Conservation (phyloP, 495 filamentous ascomycete genomes). For the Glarea lozoyensis region DNA sequence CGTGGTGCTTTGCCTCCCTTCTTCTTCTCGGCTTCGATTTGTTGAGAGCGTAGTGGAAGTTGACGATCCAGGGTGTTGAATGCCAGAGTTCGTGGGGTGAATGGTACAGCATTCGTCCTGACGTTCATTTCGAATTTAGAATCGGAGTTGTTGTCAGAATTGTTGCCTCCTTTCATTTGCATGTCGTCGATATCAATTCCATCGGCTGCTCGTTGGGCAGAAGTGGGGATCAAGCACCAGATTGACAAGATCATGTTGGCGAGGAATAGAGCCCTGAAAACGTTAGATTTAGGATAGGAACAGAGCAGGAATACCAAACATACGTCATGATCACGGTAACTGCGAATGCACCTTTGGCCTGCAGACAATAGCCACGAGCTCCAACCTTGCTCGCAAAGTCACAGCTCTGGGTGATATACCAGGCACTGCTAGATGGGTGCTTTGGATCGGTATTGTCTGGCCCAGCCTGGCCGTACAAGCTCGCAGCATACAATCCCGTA, state of each 20-base stretch:
- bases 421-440: slow-evolving; percentile 59
- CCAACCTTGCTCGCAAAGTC: slow-evolving; percentile 44
- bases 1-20: background rate
- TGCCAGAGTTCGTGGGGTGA: slow-evolving; percentile 44
- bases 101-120: slow-evolving; percentile 28
- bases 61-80: slow-evolving; percentile 45
- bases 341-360: slow-evolving; percentile 69
- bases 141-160: slow-evolving; percentile 19
- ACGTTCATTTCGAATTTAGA: slow-evolving; percentile 34
- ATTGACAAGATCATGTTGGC: slow-evolving; percentile 46
- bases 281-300: slow-evolving; percentile 4
- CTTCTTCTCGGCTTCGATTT: too few relatives aligned
- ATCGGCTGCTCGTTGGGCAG: slow-evolving; percentile 18
- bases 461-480: slow-evolving; percentile 65
- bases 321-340: slow-evolving; percentile 64
- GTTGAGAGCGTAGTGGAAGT: slow-evolving; percentile 26
- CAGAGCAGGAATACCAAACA: slow-evolving; percentile 24
- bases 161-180: slow-evolving; percentile 22
- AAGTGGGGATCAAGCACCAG: slow-evolving; percentile 54
- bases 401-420: slow-evolving; percentile 80
- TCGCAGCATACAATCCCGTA: slow-evolving; percentile 55
- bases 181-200: slow-evolving; percentile 29
- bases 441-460: slow-evolving; percentile 69
- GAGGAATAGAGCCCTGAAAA: slow-evolving; percentile 42
- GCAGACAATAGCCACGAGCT: slow-evolving; percentile 59